A percentile compares a stretch with the other conserved stretches of the same genome.
These are phyloP conservation scores for Penicillium flavigenum DNA, from an alignment of 495 filamentous ascomycete genomes.

Conservation along the genomic window DNA sequence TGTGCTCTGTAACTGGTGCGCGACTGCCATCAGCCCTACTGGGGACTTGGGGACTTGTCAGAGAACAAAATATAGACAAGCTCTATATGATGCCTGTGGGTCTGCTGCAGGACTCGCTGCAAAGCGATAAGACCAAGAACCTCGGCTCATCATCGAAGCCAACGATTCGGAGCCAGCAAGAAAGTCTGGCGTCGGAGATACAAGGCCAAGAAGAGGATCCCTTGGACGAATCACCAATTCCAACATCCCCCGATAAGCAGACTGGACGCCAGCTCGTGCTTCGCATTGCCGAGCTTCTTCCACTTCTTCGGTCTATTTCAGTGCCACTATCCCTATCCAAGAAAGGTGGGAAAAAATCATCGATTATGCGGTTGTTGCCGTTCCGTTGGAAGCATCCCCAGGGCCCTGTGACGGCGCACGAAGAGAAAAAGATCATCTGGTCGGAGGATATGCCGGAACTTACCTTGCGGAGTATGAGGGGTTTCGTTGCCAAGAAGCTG, in stretches of 20 bases:
- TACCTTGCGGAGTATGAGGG: conserved; percentile 53
- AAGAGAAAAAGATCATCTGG: conserved; percentile 51
- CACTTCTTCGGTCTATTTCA: conserved; percentile 25
- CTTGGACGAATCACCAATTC: background rate
- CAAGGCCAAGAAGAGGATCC: background rate
- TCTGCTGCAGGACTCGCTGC: conserved; percentile 37
- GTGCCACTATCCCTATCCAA: conserved; percentile 1
- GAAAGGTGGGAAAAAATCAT: conserved; percentile 17
- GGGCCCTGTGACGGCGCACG: conserved; percentile 26
- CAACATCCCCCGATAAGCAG: conserved; percentile 4
- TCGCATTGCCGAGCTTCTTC: conserved; percentile 33
- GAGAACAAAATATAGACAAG: conserved; percentile 53
- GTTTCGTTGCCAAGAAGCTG: conserved; percentile 44
- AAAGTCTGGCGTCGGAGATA: no score
- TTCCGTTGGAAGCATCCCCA: conserved; percentile 40
- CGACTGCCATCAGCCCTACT: conserved; percentile 64
- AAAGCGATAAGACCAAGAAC: background rate
- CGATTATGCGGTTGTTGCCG: conserved; percentile 31
- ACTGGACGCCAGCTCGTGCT: conserved; percentile 23
- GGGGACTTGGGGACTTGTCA: conserved; percentile 57
- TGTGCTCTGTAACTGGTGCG: conserved; percentile 56
- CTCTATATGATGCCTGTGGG: conserved; percentile 61
- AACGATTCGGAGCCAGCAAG: background rate
- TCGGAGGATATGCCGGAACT: conserved; percentile 66
- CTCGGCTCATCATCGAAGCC: background rate